A percentile compares a stretch with the other conserved stretches of the same genome.
Conservation (phyloP, 176 grass and related monocot species). For the Cocos nucifera region DNA sequence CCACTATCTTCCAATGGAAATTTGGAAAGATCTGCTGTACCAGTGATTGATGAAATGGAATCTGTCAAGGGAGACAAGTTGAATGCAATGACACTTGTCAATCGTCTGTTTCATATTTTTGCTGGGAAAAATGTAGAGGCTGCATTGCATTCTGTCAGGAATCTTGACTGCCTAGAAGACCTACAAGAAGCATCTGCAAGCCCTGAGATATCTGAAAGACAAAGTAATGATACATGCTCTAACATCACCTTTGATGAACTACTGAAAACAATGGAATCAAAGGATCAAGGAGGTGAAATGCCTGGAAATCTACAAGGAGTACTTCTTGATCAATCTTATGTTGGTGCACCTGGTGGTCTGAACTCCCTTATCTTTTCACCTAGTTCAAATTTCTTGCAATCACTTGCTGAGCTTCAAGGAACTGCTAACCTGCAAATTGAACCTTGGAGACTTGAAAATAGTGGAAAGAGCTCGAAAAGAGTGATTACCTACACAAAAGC, state of each 20-base stretch:
- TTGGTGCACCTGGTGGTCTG: constrained; percentile 47
- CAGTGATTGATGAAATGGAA: constrained; percentile 11
- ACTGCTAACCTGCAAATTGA: constrained; percentile 65
- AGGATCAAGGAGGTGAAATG: constrained; percentile 56
- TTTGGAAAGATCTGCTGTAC: constrained; percentile 3
- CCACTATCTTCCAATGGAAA: background rate
- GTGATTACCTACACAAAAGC: constrained; percentile 64
- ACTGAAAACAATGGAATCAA: constrained; percentile 39
- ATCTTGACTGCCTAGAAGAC: constrained; percentile 25
- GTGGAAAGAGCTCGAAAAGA: constrained; percentile 56
- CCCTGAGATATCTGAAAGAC: constrained; percentile 20
- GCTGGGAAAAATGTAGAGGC: constrained; percentile 31
- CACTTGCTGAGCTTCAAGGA: constrained; percentile 46
- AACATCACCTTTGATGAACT: constrained; percentile 48
- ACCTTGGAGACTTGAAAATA: constrained; percentile 50
- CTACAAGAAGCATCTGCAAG: constrained; percentile 14
- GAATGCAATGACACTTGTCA: constrained; percentile 37
- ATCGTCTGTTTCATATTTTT: constrained; percentile 49
- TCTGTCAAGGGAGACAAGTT: constrained; percentile 24
- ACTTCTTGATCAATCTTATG: constrained; percentile 64
- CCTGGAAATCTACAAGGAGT: constrained; percentile 65
- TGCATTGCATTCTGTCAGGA: constrained; percentile 2
- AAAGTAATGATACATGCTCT: constrained; percentile 17
- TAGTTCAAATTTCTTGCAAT: constrained; percentile 58
- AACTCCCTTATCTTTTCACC: constrained; percentile 78